These are phyloP conservation scores for Lumnitzera littorea DNA, from an alignment of 345 rosid genomes.

Conservation along the genomic window DNA sequence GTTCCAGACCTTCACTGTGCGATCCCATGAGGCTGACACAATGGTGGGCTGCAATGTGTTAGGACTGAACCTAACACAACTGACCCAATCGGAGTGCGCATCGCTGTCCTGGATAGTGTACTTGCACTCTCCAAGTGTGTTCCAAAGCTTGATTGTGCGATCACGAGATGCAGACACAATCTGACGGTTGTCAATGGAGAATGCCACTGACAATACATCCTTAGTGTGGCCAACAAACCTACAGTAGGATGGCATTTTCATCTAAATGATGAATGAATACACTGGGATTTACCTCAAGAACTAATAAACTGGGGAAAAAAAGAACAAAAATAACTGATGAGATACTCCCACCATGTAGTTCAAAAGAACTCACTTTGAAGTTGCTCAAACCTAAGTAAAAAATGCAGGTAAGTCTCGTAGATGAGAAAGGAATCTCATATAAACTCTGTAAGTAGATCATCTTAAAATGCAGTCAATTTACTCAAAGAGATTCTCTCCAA, in stretches of 20 bases:
- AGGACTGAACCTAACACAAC: slow-evolving; percentile 92
- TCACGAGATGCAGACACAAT: slow-evolving; percentile 96
- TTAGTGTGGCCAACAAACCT: slow-evolving; percentile 94
- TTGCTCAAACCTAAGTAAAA: too few species aligned
- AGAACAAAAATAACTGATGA: too few species aligned
- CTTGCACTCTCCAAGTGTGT: slow-evolving; percentile 94
- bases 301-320: too few species aligned
- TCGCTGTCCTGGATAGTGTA: slow-evolving; percentile 84
- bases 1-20: slow-evolving; percentile 91
- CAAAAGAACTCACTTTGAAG: too few species aligned
- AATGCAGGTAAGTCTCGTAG: too few species aligned
- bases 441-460: too few species aligned
- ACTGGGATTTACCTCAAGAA: background rate
- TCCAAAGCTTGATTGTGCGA: slow-evolving; percentile 92
- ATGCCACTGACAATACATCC: slow-evolving; percentile 91
- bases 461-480: too few species aligned
- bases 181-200: slow-evolving; percentile 94
- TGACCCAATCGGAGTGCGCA: slow-evolving; percentile 80
- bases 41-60: slow-evolving; percentile 71
- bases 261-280: background rate
- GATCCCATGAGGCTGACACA: slow-evolving; percentile 87
- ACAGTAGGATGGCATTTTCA: background rate
- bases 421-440: too few species aligned
- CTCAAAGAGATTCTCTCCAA: too few species aligned
- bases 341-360: too few species aligned